Base-by-base conservation (phyloP, 192 early-diverging fungal genomes). In the Coemansia sp. region DNA sequence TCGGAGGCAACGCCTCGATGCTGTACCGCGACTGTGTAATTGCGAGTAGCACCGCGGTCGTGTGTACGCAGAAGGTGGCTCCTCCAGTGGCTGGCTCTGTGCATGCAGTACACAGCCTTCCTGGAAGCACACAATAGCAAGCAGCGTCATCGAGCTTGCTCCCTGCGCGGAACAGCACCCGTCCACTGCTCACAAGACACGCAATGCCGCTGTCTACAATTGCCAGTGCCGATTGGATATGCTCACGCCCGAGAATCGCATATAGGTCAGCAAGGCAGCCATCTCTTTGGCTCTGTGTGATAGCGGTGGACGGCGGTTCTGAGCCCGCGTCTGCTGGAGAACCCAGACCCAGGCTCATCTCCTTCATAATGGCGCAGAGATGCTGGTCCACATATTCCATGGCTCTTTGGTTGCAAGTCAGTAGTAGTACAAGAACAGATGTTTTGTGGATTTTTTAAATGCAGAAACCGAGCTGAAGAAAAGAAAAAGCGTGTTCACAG, bases 311-410 rank as follows among this genome's bases (percentile, higher is more conserved):
- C 55, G 28, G 16, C n/a, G 18, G 16, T n/a, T 2, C 20, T 30
- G 29, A 16, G 31, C 23, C 26, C 9, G 48, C 25, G 15, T 51
- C 23, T 7, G 13, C 48, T 16, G 48, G 10, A 26, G 48, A 23
- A 16, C 55, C 30, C 18, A 57, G 58, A 16, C 55, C 30, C 18
- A 57, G 58, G 37, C 57, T 52, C 43, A 80, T 56, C 8, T 75
- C 72, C 37, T 70, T 74, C 18, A 74, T 52, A 56, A 75, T 71
- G 12, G 62, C 66, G 7, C 67, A 35, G 12, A 80, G 63, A 39
- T 80, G 77, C 65, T 80, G 68, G 12, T 65, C 68, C 31, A 80
- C 77, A 63, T 65, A 62, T 28, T 79, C 76, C 76, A 79, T 79
- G 29, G 28, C 29, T 29, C 29, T 33, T 3, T 34, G 53, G 2